Evolutionary conservation across 305 asterid genomes (phyloP).

Genomic region (Plantago lanceolata): DNA sequence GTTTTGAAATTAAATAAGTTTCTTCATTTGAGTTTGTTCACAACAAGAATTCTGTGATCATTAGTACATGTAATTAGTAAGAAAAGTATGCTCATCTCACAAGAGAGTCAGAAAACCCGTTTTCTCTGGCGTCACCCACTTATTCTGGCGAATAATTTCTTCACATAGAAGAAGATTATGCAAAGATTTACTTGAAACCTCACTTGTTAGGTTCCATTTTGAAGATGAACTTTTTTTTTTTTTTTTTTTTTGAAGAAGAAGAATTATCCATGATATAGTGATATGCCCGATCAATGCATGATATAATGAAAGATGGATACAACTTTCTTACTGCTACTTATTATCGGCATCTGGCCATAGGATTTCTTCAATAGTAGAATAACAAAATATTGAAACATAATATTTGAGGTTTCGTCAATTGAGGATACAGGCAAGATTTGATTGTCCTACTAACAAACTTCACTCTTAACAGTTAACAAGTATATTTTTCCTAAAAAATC

Average conservation of each 20-base stretch:
- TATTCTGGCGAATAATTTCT: not conserved
- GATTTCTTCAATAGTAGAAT: not conserved
- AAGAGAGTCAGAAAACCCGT: slow-evolving; percentile 4
- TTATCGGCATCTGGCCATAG: not conserved
- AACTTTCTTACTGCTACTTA: not conserved
- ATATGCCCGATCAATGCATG: not conserved
- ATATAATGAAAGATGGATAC: not conserved
- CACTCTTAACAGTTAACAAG: too few relatives aligned
- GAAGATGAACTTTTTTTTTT: not conserved
- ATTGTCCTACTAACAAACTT: not conserved
- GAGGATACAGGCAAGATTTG: not conserved
- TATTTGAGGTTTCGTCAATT: not conserved
- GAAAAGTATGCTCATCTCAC: slow-evolving; percentile 17
- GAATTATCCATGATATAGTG: not conserved
- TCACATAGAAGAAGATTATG: not conserved
- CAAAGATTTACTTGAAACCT: not conserved
- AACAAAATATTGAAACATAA: not conserved
- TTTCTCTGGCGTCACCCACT: not conserved
- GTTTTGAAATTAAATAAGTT: too few relatives aligned
- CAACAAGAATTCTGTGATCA: too few relatives aligned
- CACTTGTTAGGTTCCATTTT: not conserved
- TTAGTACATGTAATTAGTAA: too few relatives aligned
- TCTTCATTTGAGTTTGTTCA: too few relatives aligned
- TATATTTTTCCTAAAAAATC: too few relatives aligned
- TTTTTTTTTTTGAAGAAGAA: too few relatives aligned